Percentiles rank a stretch among this genome's conserved stretches.
Conservation (phyloP, 352 stramenopile genomes). For the Phytophthora niederhauseri region DNA sequence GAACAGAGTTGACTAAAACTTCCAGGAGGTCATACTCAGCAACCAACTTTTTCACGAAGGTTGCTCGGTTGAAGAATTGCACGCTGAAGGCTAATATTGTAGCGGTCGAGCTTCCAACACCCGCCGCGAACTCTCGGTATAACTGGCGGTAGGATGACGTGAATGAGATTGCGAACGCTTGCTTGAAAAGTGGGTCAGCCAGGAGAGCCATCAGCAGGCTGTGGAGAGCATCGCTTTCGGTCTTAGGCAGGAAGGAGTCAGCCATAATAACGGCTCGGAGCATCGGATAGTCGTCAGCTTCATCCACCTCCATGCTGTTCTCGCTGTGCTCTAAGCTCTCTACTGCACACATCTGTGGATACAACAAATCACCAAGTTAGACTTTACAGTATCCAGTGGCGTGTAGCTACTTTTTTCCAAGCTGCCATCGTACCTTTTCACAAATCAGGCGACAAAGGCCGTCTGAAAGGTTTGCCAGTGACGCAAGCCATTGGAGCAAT, state of each 20-base stretch:
- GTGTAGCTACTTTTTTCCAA: neutral
- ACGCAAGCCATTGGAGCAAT: conserved; percentile 82
- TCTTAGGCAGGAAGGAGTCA: conserved; percentile 84
- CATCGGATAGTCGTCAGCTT: conserved; percentile 56
- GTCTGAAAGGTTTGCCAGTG: conserved; percentile 80
- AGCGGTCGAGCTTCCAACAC: conserved; percentile 82
- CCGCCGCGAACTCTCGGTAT: conserved; percentile 77
- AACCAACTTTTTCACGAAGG: conserved; percentile 93
- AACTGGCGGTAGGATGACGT: conserved; percentile 93
- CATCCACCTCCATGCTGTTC: conserved; percentile 47
- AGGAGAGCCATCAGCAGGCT: conserved; percentile 96
- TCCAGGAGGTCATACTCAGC: conserved; percentile 75
- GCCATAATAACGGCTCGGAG: conserved; percentile 84
- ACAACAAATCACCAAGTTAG: conserved; percentile 22
- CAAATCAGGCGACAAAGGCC: conserved; percentile 85
- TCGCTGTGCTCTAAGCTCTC: conserved; percentile 44
- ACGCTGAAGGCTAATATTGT: conserved; percentile 95
- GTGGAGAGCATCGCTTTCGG: conserved; percentile 85
- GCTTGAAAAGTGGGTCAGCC: conserved; percentile 97
- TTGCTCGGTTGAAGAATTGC: conserved; percentile 99
- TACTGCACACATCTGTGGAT: conserved; percentile 42
- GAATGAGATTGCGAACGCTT: conserved; percentile 95
- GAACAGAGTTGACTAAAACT: conserved; percentile 69
- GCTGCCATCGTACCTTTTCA: conserved; percentile 54
- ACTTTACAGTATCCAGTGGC: conserved; percentile 2